phyloP scores from a whole-genome alignment of 192 early-diverging fungal species.

The Backusella sp. region DNA sequence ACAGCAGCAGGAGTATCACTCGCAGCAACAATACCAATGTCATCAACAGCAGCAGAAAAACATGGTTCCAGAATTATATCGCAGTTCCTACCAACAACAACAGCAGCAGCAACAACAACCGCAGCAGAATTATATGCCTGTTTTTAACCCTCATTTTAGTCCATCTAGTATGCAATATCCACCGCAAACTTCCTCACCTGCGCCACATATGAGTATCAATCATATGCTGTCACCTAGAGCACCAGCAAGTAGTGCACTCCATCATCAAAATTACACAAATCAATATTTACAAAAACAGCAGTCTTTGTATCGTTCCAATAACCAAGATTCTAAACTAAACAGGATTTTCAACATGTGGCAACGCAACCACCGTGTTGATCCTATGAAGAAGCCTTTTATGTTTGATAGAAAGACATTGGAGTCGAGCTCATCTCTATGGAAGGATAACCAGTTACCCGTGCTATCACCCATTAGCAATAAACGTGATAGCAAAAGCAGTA shows the following conservation, averaged over 20 bases:
- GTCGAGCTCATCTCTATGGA: constrained; percentile 17
- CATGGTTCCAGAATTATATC: background rate
- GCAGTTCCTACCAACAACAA: background rate
- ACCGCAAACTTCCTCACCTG: background rate
- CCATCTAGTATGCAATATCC: background rate
- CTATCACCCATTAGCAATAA: background rate
- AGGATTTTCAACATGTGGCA: constrained; percentile 15
- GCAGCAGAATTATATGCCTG: background rate
- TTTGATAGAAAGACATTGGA: constrained; percentile 7
- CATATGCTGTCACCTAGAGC: constrained; percentile 28
- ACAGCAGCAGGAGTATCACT: background rate
- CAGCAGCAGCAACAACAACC: background rate
- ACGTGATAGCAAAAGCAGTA: background rate
- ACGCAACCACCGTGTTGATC: constrained; percentile 5
- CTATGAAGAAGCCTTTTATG: background rate
- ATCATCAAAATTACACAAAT: constrained; percentile 7
- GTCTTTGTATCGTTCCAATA: background rate
- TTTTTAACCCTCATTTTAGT: constrained; percentile 3
- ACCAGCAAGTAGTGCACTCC: constrained; percentile 4
- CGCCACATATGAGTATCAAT: constrained; percentile 14
- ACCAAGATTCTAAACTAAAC: constrained; percentile 7
- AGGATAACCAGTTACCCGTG: background rate
- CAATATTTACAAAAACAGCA: constrained; percentile 1
- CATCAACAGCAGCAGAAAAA: background rate
- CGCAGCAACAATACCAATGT: background rate